Evolutionary conservation across 257 asterid species (phyloP).

Genomic region (Fraxinus cuspidata): DNA sequence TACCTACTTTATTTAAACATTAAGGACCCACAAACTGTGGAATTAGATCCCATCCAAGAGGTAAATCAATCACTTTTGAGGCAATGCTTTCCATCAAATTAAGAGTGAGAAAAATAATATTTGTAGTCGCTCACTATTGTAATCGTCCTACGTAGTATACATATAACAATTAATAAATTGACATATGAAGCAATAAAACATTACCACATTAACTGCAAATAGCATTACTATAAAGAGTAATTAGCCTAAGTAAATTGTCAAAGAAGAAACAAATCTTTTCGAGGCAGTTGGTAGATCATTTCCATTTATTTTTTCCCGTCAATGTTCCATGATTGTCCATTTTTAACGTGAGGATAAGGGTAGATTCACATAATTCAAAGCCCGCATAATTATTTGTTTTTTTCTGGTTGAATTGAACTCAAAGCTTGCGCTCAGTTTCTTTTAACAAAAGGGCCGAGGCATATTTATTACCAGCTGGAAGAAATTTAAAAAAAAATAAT

Average conservation of each 20-base stretch:
- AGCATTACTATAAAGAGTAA: not conserved
- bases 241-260: slow-evolving; percentile 31
- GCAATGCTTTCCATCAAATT: slow-evolving; percentile 37
- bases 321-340: not conserved
- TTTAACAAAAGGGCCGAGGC: no score
- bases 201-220: no score
- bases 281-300: slow-evolving; percentile 39
- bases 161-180: no score
- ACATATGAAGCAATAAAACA: no score
- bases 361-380: not conserved
- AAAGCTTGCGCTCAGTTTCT: not conserved
- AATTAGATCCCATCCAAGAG: slow-evolving; percentile 39
- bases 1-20: slow-evolving; percentile 27
- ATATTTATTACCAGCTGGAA: no score
- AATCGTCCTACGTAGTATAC: no score
- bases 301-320: slow-evolving; percentile 34
- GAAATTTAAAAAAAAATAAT: no score
- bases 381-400: not conserved
- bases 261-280: slow-evolving; percentile 34
- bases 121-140: no score
- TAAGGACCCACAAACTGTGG: slow-evolving; percentile 47
- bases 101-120: not conserved
- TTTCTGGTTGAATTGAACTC: not conserved
- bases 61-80: slow-evolving; percentile 40
- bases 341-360: not conserved